These are phyloP conservation scores for Meyerozyma carpophila DNA, from an alignment of 1,139 yeast genomes.

Conservation along the genomic window DNA sequence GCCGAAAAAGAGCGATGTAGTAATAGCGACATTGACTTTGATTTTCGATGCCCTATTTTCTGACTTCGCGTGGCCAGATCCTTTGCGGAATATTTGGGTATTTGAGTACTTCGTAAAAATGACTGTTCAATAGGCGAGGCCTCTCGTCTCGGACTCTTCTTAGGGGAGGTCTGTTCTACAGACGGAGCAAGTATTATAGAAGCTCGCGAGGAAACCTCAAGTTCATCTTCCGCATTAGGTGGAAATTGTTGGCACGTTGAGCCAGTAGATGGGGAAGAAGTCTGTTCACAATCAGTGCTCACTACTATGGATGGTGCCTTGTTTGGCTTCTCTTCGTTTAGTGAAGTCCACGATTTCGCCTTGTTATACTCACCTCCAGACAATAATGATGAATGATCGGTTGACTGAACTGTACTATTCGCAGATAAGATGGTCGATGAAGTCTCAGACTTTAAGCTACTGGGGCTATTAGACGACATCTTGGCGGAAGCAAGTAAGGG, in stretches of 20 bases:
- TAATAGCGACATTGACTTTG: neutral
- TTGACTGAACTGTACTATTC: conserved; percentile 26
- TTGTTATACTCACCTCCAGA: conserved; percentile 16
- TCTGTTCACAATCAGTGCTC: conserved; percentile 13
- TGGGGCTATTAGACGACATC: conserved; percentile 22
- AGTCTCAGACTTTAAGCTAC: conserved; percentile 23
- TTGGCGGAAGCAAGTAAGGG: conserved; percentile 4
- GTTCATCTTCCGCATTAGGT: neutral
- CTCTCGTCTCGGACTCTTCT: neutral
- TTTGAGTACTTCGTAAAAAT: neutral
- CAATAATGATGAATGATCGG: conserved; percentile 27
- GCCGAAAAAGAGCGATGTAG: neutral
- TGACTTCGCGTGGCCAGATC: neutral
- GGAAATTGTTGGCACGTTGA: conserved; percentile 13
- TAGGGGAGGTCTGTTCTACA: neutral
- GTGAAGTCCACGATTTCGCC: conserved; percentile 1
- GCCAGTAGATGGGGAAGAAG: conserved; percentile 16
- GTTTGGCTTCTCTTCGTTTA: conserved; percentile 1
- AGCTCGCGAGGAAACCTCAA: neutral
- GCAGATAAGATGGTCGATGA: conserved; percentile 26
- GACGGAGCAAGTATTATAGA: neutral
- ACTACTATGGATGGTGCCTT: conserved; percentile 20
- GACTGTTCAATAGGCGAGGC: neutral
- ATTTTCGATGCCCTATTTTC: neutral
- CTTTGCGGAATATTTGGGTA: neutral